Percentiles rank a stretch among this genome's conserved stretches.
Evolutionary conservation across 768 basidiomycete genomes (phyloP).

Genomic region (Tubosaeta sp.): DNA sequence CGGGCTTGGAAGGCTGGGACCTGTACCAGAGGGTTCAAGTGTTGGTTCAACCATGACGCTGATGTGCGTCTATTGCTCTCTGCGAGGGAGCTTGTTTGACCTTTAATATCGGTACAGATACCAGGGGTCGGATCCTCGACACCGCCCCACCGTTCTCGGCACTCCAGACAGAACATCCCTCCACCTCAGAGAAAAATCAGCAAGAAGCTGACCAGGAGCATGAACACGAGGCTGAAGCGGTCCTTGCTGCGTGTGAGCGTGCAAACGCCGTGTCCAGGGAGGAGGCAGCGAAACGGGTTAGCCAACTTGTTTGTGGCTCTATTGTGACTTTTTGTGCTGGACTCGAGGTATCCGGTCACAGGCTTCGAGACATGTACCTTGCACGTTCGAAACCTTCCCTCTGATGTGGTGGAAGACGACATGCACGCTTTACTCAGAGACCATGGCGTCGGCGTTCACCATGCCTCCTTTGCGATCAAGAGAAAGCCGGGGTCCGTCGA

Average conservation of each 20-base stretch:
- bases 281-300: slow-evolving; percentile 42
- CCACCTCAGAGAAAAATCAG: not conserved
- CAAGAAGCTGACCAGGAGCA: not conserved
- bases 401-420: slow-evolving; percentile 35
- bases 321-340: slow-evolving; percentile 51
- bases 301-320: slow-evolving; percentile 41
- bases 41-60: slow-evolving; percentile 32
- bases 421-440: slow-evolving; percentile 40
- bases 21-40: slow-evolving; percentile 34
- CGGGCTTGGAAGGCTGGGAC: slow-evolving; percentile 35
- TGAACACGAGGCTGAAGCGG: slow-evolving; percentile 12
- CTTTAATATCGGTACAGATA: slow-evolving; percentile 7
- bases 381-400: slow-evolving; percentile 43
- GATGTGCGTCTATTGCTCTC: slow-evolving; percentile 22
- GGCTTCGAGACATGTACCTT: slow-evolving; percentile 53
- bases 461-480: slow-evolving; percentile 34
- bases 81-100: not conserved
- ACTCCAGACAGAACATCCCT: not conserved
- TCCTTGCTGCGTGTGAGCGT: slow-evolving; percentile 9
- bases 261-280: slow-evolving; percentile 17
- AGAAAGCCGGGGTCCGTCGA: slow-evolving; percentile 30
- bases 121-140: not conserved
- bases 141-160: not conserved
- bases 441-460: slow-evolving; percentile 37
- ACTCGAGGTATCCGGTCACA: slow-evolving; percentile 39